These are phyloP conservation scores for Backusella mclennaniae DNA, from an alignment of 192 early-diverging fungal genomes.

Conservation along the genomic window DNA sequence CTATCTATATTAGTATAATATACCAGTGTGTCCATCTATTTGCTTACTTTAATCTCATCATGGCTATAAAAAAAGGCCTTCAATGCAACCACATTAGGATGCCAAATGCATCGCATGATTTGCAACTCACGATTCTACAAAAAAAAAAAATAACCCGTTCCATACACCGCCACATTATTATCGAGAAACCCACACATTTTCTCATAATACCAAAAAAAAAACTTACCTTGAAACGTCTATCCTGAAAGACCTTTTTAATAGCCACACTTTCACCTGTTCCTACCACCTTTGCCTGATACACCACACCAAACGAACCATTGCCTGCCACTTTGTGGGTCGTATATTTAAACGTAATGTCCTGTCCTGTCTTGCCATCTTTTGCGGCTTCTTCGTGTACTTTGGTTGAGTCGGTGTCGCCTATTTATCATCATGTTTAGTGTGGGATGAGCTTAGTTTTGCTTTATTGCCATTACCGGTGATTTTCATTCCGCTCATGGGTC, in stretches of 20 bases:
- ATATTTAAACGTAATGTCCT: constrained; percentile 85
- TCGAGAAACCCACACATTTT: neutral
- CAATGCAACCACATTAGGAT: constrained; percentile 91
- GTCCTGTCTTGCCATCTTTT: constrained; percentile 86
- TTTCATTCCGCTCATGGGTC: constrained; percentile 41
- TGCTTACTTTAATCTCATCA: constrained; percentile 72
- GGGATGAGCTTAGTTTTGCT: neutral
- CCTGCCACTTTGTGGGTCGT: constrained; percentile 93
- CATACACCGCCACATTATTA: neutral
- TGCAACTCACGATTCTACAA: constrained; percentile 84
- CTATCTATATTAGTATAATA: neutral
- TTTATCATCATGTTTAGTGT: neutral
- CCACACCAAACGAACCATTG: constrained; percentile 98
- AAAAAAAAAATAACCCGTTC: neutral
- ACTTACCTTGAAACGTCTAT: constrained; percentile 93
- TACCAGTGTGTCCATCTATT: neutral
- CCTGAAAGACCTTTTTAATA: constrained; percentile 98
- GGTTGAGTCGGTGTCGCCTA: constrained; percentile 31
- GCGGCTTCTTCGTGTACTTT: constrained; percentile 80
- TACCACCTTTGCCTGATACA: constrained; percentile 94
- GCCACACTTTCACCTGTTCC: constrained; percentile 81
- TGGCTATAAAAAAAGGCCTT: constrained; percentile 93
- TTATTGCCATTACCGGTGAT: constrained; percentile 23
- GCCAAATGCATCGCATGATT: constrained; percentile 88
- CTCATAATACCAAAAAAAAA: neutral